Evolutionary conservation across 1,284 basidiomycete genomes (phyloP).

Genomic region (Cryptococcus jaspeensis): DNA sequence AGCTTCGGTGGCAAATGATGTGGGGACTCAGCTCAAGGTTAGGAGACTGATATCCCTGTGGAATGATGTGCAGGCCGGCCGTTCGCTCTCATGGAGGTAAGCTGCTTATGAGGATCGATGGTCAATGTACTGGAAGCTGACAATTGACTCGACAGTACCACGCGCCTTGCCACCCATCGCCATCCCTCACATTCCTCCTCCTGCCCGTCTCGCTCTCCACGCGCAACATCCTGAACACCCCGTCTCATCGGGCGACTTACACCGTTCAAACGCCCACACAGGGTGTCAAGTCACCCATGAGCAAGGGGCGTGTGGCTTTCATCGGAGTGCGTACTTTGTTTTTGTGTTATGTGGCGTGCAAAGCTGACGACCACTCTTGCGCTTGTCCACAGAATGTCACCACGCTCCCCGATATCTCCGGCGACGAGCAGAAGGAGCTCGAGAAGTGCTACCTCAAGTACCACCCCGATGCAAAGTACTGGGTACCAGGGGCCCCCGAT

Average conservation of each 20-base stretch:
- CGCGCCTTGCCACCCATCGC: slow-evolving; percentile 60
- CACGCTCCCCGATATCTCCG: slow-evolving; percentile 26
- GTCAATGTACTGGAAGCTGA: neutral
- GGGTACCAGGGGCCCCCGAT: slow-evolving; percentile 37
- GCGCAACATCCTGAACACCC: slow-evolving; percentile 58
- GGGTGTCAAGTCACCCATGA: slow-evolving; percentile 51
- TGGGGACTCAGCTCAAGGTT: no score
- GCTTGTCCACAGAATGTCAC: slow-evolving; percentile 37
- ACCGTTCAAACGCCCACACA: slow-evolving; percentile 54
- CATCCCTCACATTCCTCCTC: slow-evolving; percentile 63
- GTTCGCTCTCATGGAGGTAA: slow-evolving; percentile 64
- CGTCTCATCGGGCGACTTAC: slow-evolving; percentile 57
- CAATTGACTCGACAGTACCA: slow-evolving; percentile 27
- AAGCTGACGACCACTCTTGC: neutral
- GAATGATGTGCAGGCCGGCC: slow-evolving; percentile 54
- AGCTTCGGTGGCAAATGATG: slow-evolving; percentile 1
- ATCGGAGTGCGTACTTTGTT: slow-evolving; percentile 54
- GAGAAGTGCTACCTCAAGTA: slow-evolving; percentile 35
- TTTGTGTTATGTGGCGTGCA: neutral
- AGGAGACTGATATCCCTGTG: neutral
- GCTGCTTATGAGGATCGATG: slow-evolving; percentile 20
- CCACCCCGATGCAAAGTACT: slow-evolving; percentile 48
- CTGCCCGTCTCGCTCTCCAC: slow-evolving; percentile 64
- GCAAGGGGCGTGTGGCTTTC: slow-evolving; percentile 57
- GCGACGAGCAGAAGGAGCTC: slow-evolving; percentile 24